Evolutionary conservation across 208 protist genomes (phyloP).

Genomic region (Acanthamoeba divionensis): DNA sequence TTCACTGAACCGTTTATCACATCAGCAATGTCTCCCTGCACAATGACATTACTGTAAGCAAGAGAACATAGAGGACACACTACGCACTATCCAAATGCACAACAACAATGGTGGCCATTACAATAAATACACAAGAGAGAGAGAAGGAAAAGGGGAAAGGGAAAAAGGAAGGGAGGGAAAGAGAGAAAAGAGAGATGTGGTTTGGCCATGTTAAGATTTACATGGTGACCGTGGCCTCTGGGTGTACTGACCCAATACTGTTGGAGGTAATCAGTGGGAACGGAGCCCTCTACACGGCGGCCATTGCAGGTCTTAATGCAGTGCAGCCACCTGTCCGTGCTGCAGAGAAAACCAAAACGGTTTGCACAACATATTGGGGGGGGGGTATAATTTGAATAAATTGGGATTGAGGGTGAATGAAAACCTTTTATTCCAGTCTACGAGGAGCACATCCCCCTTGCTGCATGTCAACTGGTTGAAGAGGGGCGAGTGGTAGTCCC

Average conservation of each 20-base stretch:
- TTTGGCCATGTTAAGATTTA: too few species aligned
- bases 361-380: background rate
- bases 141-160: too few species aligned
- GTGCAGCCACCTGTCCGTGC: slow-evolving; percentile 9
- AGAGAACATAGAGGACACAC: too few species aligned
- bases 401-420: background rate
- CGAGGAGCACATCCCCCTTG: background rate
- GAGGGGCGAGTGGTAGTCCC: slow-evolving; percentile 19
- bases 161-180: too few species aligned
- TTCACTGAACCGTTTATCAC: too few species aligned
- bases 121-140: too few species aligned
- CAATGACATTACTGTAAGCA: too few species aligned
- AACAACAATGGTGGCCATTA: too few species aligned
- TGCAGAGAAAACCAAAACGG: background rate
- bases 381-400: background rate
- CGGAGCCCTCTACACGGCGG: background rate
- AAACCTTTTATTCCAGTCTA: slow-evolving; percentile 32
- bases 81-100: too few species aligned
- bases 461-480: slow-evolving; percentile 19
- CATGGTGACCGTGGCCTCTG: too few species aligned
- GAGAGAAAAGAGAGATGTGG: too few species aligned
- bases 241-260: background rate
- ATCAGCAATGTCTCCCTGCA: too few species aligned
- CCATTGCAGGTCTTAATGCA: background rate
- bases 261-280: slow-evolving; percentile 10